Conservation (phyloP, 1,139 yeast species). For the Zygosaccharomyces pseudobailii region DNA sequence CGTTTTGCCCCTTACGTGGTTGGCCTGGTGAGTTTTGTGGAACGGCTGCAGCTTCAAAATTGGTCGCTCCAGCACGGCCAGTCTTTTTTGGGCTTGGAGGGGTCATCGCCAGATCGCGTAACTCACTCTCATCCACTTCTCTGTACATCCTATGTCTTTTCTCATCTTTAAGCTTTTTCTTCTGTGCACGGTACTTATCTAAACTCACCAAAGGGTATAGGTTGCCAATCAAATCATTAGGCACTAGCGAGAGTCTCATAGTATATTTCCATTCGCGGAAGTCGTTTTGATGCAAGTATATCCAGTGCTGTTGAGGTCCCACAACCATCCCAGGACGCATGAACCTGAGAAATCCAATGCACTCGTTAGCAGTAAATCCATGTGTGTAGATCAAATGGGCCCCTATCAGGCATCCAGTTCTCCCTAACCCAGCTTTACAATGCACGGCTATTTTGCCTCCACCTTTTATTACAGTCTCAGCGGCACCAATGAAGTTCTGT, state of each 20-base stretch:
- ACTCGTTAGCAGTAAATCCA: constrained; percentile 95
- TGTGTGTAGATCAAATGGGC: constrained; percentile 94
- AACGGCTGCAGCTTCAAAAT: constrained; percentile 49
- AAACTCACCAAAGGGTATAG: constrained; percentile 61
- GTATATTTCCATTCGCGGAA: constrained; percentile 95
- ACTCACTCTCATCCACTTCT: constrained; percentile 21
- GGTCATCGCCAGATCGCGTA: constrained; percentile 26
- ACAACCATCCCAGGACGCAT: constrained; percentile 98
- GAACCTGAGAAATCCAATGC: constrained; percentile 94
- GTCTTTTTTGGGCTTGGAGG: constrained; percentile 26
- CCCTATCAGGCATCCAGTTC: constrained; percentile 96
- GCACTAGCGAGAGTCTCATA: constrained; percentile 58
- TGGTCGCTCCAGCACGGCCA: constrained; percentile 1
- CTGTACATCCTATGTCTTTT: constrained; percentile 15
- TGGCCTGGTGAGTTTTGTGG: constrained; percentile 96
- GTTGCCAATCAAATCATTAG: constrained; percentile 74
- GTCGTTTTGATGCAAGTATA: constrained; percentile 90
- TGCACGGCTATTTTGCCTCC: constrained; percentile 97
- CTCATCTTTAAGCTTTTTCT: constrained; percentile 32
- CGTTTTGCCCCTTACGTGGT: constrained; percentile 68
- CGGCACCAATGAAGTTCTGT: constrained; percentile 88
- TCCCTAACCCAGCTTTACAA: constrained; percentile 95
- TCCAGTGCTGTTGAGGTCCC: constrained; percentile 99
- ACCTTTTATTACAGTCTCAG: constrained; percentile 73
- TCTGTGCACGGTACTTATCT: constrained; percentile 46